Evolutionary conservation across 2,329 filamentous ascomycete species (phyloP), one percentile per base, ranked within the genome.

Genomic region (Teratosphaeria destructans): DNA sequence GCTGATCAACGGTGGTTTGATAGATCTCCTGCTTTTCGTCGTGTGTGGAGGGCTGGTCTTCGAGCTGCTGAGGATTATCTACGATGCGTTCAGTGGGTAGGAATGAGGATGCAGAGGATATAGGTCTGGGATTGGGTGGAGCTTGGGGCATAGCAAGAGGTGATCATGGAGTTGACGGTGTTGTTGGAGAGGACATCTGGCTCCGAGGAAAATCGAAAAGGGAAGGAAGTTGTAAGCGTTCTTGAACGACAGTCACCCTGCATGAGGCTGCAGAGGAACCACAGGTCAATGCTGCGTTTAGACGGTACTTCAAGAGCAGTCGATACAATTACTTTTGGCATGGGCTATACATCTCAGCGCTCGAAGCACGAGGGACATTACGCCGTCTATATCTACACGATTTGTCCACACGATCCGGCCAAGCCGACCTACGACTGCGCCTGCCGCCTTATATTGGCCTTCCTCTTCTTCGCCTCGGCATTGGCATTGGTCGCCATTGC

Each of bases 11-110:
- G 23, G 23, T 23, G 23, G 23, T 23, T 23, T 23, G 23, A 23
- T 32, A 86, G 84, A 81, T 56, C 61, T 85, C 37, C 78, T 87
- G 57, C 78, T 79, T n/a, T 86, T 87, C 70, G 80, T 85, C 58
- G 77, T 87, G 55, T 81, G 81, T 68, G 84, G 84, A 49, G 83
- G 84, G 27, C 67, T 86, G 23, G 66, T 85, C 47, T 81, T 85
- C 65, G 83, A 85, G 69, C 68, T 84, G 11, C 63, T 84, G 23
- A 75, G 78, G 62, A 67, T 79, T 60, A 76, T 80, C 63, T 76
- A 78, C 62, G 65, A 66, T 3, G 57, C 49, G 34, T 59, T 64
- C 27, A 58, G 53, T 14, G 12, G 23, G 47, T 56, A 34, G 37
- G 43, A 49, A n/a, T 56, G 27, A 3, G 5, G 6, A n/a, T n/a